A percentile compares a stretch with the other conserved stretches of the same genome.
Evolutionary conservation across 2,329 filamentous ascomycete species (phyloP).

Genomic region (Fusarium lyarnte): DNA sequence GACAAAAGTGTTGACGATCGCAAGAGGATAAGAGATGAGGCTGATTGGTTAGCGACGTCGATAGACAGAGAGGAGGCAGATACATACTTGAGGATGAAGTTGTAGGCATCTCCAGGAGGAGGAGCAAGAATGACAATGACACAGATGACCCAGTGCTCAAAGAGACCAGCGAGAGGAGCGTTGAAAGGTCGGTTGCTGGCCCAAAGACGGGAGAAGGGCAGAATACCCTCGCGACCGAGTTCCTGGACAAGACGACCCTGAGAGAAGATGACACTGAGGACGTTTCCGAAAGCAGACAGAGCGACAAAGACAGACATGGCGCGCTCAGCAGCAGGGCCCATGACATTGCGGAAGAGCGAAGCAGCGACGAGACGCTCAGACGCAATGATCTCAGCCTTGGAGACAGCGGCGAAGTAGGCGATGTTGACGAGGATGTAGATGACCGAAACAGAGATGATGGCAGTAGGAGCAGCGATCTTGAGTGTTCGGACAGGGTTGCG

Average conservation of each 20-base stretch:
- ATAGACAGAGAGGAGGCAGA: too few species aligned
- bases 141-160: slow-evolving; percentile 71
- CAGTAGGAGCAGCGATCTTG: slow-evolving; percentile 71
- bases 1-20: slow-evolving; percentile 66
- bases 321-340: slow-evolving; percentile 63
- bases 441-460: slow-evolving; percentile 65
- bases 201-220: slow-evolving; percentile 70
- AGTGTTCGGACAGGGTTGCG: slow-evolving; percentile 72
- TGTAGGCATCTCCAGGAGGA: slow-evolving; percentile 73
- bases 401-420: slow-evolving; percentile 70
- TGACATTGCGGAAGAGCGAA: slow-evolving; percentile 65
- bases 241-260: slow-evolving; percentile 74
- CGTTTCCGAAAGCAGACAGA: slow-evolving; percentile 73
- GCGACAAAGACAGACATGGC: slow-evolving; percentile 73
- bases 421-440: slow-evolving; percentile 75
- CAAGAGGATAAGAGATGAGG: slow-evolving; percentile 72
- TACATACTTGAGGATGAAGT: slow-evolving; percentile 66
- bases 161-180: slow-evolving; percentile 68
- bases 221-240: slow-evolving; percentile 71
- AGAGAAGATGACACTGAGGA: slow-evolving; percentile 74
- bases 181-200: slow-evolving; percentile 72
- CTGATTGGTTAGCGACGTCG: slow-evolving; percentile 41
- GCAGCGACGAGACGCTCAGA: slow-evolving; percentile 63
- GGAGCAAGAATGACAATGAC: slow-evolving; percentile 74
- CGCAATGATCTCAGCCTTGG: slow-evolving; percentile 62